Base-by-base conservation (phyloP, 805 yeast species). In the Suhomyces faveliae region DNA sequence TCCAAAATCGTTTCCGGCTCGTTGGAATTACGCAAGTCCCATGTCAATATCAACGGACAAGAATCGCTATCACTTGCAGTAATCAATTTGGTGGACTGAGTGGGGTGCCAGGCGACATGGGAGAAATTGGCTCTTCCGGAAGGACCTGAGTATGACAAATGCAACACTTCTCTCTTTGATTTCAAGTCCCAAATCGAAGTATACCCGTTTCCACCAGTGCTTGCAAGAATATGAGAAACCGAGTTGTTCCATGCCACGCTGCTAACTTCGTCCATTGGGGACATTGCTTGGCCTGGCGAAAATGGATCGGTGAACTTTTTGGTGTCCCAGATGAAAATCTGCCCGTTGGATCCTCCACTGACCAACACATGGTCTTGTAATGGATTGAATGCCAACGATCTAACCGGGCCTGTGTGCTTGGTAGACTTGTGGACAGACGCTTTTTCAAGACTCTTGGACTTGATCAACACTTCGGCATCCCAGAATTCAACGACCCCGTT, bases 151-250 rank as follows among this genome's bases (percentile, higher is more conserved):
- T 89, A 88, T 48, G 83, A 79, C 63, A 94, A 76, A 65, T 89
- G 96, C 51, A 94, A 72, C 20, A 92, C 96, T 68, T 92, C 97
- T 60, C 89, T 81, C 63, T 84, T 85, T 35, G 90, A 83, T 61
- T 87, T 87, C 55, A 91, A 74, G 68, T 94, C 98, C 97, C 97
- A 94, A 55, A 94, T 84, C 1, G 97, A 85, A 3, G 97, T 84
- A 64, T 81, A 87, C 12, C 96, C 95, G 12, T 89, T 79, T 57
- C 83, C 80, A 42, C 96, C 89, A 10, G 96, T 95, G 45, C 89
- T 77, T 15, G 98, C 98, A 66, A 94, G 81, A 55, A 94, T 91
- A 61, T 92, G 96, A 35, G 85, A 71, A 47, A 87, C 85, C 29
- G 80, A 73, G 61, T 84, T 82, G 71, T 94, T 94, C 98, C 98